A percentile compares a stretch with the other conserved stretches of the same genome.
phyloP scores from a whole-genome alignment of 345 rosid genomes.

The Camelina neglecta region DNA sequence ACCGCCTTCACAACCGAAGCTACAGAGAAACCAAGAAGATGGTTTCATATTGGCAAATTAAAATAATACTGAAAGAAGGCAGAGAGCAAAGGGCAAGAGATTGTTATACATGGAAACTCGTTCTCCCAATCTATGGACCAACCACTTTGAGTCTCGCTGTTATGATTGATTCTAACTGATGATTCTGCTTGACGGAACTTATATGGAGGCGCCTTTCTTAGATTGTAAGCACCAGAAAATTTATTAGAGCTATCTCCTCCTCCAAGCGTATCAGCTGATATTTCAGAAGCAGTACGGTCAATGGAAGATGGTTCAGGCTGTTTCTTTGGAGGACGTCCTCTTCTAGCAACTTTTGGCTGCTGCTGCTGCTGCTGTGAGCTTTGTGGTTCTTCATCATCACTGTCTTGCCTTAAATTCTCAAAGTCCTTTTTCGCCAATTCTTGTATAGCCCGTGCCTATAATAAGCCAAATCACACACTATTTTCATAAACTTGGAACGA shows the following conservation, averaged over 20 bases:
- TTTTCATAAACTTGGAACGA: slow-evolving; percentile 24
- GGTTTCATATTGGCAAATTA: slow-evolving; percentile 21
- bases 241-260: slow-evolving; percentile 59
- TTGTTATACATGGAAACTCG: slow-evolving; percentile 82
- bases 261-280: slow-evolving; percentile 65
- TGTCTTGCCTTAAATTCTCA: slow-evolving; percentile 89
- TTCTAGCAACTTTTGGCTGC: slow-evolving; percentile 54
- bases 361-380: slow-evolving; percentile 57
- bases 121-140: slow-evolving; percentile 83
- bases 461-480: slow-evolving; percentile 33
- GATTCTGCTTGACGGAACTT: slow-evolving; percentile 64
- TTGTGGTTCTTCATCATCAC: slow-evolving; percentile 79
- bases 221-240: slow-evolving; percentile 60
- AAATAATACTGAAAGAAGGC: background rate
- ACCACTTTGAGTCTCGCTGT: slow-evolving; percentile 56
- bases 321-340: slow-evolving; percentile 63
- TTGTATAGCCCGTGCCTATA: slow-evolving; percentile 83
- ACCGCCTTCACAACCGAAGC: slow-evolving; percentile 93
- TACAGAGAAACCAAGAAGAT: slow-evolving; percentile 46
- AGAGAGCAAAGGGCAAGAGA: slow-evolving; percentile 11
- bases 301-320: slow-evolving; percentile 58
- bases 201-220: slow-evolving; percentile 60
- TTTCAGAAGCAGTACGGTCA: slow-evolving; percentile 64
- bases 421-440: slow-evolving; percentile 94
- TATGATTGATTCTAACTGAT: slow-evolving; percentile 55